Evolutionary conservation across 768 basidiomycete genomes (phyloP), one percentile per base, ranked within the genome.

Genomic region (Bullera alba): DNA sequence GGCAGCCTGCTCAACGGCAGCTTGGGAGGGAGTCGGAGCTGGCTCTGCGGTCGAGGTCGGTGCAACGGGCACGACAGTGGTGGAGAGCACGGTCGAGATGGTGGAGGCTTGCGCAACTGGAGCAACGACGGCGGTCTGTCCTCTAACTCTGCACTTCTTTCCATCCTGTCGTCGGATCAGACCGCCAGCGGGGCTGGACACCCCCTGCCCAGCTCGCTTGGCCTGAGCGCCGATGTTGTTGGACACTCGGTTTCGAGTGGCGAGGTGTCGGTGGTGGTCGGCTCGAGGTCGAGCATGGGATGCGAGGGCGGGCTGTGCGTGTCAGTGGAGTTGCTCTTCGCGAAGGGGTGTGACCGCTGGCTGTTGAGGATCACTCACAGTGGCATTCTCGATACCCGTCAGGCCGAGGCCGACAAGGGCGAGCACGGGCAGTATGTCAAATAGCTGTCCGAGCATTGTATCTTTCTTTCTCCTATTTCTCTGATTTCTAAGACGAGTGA

Each of bases 11-110:
- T 36, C 45, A 26, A 51, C 53, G 22, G 51, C 53, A 25, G 52
- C 41, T 4, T 22, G 21, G 28, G 55, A 25, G 36, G 48, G 41
- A 34, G 69, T 29, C 23, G n/a, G n/a, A n/a, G n/a, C n/a, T n/a
- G n/a, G n/a, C n/a, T n/a, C 27, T 61, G 70, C 22, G 62, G 68
- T 15, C 48, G 57, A 0, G 66, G 79, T 63, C 58, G 79, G 52
- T 19, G 77, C 69, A 34, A 76, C 67, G 29, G 74, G 71, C 3
- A 76, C 69, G 5, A 69, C 66, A 45, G 59, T 23, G 53, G 53
- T 42, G 17, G 56, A 48, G 26, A 57, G 17, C 4, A 44, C 17
- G n/a, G 51, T 39, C 22, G 52, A 37, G 1, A 45, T 34, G 4
- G 51, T 15, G 10, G 57, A 28, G 12, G 53, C 29, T 6, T 49